Evolutionary conservation across 2,329 filamentous ascomycete genomes (phyloP), one percentile per base, ranked within the genome.

Genomic region (Colletotrichum salicis): DNA sequence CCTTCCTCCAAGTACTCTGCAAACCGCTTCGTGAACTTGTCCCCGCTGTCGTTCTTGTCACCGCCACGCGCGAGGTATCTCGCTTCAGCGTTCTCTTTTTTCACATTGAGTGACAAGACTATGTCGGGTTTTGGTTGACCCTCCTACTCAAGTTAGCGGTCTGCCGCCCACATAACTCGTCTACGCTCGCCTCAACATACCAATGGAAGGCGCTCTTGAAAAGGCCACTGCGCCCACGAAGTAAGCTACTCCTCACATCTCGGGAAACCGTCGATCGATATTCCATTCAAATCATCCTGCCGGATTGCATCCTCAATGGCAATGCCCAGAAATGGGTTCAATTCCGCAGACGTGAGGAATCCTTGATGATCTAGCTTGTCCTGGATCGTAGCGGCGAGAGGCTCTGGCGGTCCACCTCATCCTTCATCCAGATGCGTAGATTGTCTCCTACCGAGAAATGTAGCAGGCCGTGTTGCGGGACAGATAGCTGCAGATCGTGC

Each of bases 401-500:
- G 41, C 41, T 48, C 19, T 48, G 7, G 41, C 41, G 19, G 19
- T 48, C n/a, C 19, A 0, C 15, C 19, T 48, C 41, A 48, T 48
- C 41, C 19, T 48, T 48, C 41, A 48, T 48, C 41, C 41, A 48
- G 41, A 19, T 48, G 6, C 41, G 41, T 15, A 48, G 41, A 48
- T 48, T 48, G 4, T 48, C 41, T n/a, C 41, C 41, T 15, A 48
- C 41, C 19, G 41, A 48, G 19, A 48, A 48, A 7, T 48, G 41
- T n/a, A n/a, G 8, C 41, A 66, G 64, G 55, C 29, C 27, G 29
- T 52, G 22, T 29, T 59, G 41, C 41, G 64, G 27, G 64, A 54
- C 12, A 66, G 64, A 56, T 35, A 51, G 29, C 15, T 22, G 64
- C 64, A 66, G 54, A 66, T 66, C 19, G 64, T 66, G 54, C 64